Conservation (phyloP, 331 rosid species). For the Cydonia oblonga region DNA sequence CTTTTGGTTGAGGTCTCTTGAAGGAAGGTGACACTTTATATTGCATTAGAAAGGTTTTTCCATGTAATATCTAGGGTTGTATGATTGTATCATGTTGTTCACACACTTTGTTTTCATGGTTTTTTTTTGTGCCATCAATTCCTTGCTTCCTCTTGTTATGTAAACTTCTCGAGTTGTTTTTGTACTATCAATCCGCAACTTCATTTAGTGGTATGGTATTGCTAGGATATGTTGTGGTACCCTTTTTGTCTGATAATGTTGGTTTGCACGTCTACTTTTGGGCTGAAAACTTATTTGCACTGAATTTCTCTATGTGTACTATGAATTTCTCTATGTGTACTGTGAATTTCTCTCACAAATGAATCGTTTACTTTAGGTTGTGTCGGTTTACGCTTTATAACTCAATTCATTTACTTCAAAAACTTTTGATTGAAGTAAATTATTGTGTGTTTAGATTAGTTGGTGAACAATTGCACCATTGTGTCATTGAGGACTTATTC, state of each 20-base stretch:
- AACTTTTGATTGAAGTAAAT: not conserved
- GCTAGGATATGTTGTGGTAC: not conserved
- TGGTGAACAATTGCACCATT: not conserved
- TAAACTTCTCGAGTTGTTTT: not conserved
- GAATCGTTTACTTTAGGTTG: not conserved
- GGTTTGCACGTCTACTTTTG: not conserved
- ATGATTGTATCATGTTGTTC: not conserved
- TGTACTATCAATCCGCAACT: not conserved
- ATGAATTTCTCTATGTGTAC: not conserved
- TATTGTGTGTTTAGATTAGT: not conserved
- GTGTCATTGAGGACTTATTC: not conserved
- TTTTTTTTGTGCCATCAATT: not conserved
- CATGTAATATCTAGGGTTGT: not conserved
- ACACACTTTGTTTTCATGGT: not conserved
- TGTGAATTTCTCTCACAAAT: not conserved
- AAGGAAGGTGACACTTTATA: slow-evolving; percentile 7
- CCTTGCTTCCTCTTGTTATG: not conserved
- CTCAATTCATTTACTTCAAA: not conserved
- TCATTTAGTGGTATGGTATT: not conserved
- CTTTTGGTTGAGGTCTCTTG: slow-evolving; percentile 31
- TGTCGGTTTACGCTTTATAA: not conserved
- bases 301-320: not conserved
- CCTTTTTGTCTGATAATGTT: too few species aligned
- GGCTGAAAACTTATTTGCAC: not conserved
- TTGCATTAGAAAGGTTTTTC: not conserved